A percentile compares a stretch with the other conserved stretches of the same genome.
phyloP scores from a whole-genome alignment of 164 flowering plant species.

The Paratinospora sagittata region DNA sequence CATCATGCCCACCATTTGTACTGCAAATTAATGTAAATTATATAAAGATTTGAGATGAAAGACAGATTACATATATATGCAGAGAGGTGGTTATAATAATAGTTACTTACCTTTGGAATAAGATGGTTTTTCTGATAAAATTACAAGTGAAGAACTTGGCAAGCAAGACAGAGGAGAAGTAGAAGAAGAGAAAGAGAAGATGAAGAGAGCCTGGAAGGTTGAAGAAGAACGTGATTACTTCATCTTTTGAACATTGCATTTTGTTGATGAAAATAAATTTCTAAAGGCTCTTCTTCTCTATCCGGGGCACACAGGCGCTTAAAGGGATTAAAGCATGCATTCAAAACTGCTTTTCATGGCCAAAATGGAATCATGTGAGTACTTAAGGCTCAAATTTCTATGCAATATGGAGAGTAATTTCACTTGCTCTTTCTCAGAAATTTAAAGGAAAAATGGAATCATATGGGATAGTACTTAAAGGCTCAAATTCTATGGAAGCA shows the following conservation, averaged over 20 bases:
- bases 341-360: background rate
- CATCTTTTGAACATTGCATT: conserved; percentile 55
- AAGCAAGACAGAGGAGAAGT: conserved; percentile 46
- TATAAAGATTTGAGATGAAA: background rate
- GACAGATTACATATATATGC: conserved; percentile 1
- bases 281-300: background rate
- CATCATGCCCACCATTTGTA: conserved; percentile 33
- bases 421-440: no score
- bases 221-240: conserved; percentile 50
- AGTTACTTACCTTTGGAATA: conserved; percentile 27
- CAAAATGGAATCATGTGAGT: background rate
- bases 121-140: conserved; percentile 17
- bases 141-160: conserved; percentile 39
- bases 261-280: conserved; percentile 14
- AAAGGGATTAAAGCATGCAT: background rate
- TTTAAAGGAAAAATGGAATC: no score
- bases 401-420: no score
- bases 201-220: conserved; percentile 43
- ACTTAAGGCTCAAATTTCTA: background rate
- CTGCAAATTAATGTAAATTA: conserved; percentile 26
- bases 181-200: conserved; percentile 54
- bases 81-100: no score
- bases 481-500: no score
- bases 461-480: no score
- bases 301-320: background rate